These are phyloP conservation scores for Candida lessepsii DNA, from an alignment of 805 yeast species.

Conservation along the genomic window DNA sequence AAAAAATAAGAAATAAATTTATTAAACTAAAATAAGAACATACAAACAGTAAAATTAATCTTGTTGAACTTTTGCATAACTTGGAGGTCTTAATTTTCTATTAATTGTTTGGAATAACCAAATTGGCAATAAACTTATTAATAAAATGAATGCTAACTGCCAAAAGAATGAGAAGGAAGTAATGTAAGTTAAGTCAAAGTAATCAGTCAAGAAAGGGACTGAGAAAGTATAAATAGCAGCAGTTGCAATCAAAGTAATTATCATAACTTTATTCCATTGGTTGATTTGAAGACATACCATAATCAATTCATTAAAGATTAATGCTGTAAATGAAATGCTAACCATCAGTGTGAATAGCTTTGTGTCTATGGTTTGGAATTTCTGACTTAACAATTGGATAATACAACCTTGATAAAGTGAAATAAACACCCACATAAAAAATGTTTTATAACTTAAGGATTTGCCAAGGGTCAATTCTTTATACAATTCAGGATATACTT, in stretches of 20 bases:
- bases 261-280: constrained; percentile 86
- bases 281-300: constrained; percentile 94
- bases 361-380: constrained; percentile 60
- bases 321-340: constrained; percentile 76
- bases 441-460: constrained; percentile 81
- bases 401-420: constrained; percentile 89
- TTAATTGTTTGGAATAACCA: constrained; percentile 80
- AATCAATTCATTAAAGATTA: constrained; percentile 78
- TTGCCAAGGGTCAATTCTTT: constrained; percentile 87
- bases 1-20: background rate
- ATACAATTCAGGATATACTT: constrained; percentile 90
- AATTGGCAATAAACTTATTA: constrained; percentile 79
- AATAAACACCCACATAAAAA: constrained; percentile 86
- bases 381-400: constrained; percentile 80
- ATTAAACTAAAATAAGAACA: constrained; percentile 3
- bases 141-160: constrained; percentile 63
- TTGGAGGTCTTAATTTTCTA: constrained; percentile 84
- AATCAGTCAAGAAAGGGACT: constrained; percentile 83
- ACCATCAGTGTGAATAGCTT: constrained; percentile 70
- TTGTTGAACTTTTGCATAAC: constrained; percentile 94
- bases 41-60: constrained; percentile 29
- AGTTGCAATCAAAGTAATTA: constrained; percentile 69
- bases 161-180: constrained; percentile 59
- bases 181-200: constrained; percentile 71
- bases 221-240: constrained; percentile 64